phyloP scores from a whole-genome alignment of 495 filamentous ascomycete genomes.

The Clohesyomyces aquaticus region DNA sequence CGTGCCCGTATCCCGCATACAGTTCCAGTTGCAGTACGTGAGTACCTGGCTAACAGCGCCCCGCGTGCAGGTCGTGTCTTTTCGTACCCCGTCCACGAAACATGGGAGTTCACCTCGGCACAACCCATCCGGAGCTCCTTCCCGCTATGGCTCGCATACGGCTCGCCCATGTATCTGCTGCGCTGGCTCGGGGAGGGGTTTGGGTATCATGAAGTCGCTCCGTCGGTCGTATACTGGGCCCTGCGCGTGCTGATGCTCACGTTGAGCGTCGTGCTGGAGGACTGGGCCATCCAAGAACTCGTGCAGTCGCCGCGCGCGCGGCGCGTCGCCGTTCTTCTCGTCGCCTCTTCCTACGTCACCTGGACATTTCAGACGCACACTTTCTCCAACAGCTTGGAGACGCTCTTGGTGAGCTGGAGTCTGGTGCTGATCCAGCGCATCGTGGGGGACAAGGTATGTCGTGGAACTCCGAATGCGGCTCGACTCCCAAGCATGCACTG shows the following conservation, averaged over 20 bases:
- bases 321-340: conserved; percentile 71
- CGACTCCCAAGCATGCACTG: conserved; percentile 16
- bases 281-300: conserved; percentile 95
- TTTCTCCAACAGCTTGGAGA: conserved; percentile 97
- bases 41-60: conserved; percentile 13
- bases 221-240: conserved; percentile 83
- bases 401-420: conserved; percentile 86
- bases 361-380: conserved; percentile 99
- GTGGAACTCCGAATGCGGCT: conserved; percentile 5
- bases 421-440: conserved; percentile 88
- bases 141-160: conserved; percentile 93
- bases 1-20: conserved; percentile 16
- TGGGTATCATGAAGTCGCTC: conserved; percentile 56
- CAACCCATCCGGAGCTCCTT: conserved; percentile 91
- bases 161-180: conserved; percentile 85
- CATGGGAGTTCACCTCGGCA: conserved; percentile 92
- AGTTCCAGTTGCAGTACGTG: background rate
- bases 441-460: conserved; percentile 70
- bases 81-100: conserved; percentile 77
- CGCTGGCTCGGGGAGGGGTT: conserved; percentile 79
- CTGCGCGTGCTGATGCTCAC: conserved; percentile 87
- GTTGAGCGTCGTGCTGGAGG: conserved; percentile 91
- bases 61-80: conserved; percentile 76
- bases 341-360: conserved; percentile 95
- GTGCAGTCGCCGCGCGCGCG: conserved; percentile 74